Base-by-base conservation (phyloP, 495 filamentous ascomycete genomes). In the Staphylotrichum longicolle region DNA sequence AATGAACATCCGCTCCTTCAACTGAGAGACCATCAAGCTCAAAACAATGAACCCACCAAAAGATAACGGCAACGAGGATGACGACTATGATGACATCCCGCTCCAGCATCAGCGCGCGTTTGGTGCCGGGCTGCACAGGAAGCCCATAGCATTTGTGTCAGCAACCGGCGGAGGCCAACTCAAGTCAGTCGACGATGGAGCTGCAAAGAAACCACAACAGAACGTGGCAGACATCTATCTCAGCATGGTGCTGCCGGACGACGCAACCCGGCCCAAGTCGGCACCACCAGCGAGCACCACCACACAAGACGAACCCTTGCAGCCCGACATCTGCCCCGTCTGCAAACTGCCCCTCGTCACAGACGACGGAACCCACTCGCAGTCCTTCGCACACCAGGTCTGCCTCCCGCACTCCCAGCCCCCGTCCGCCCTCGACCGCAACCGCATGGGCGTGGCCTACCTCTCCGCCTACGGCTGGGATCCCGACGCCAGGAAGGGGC, bases 391-490 rank as follows among this genome's bases (percentile, higher is more conserved):
- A 0, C 92, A 97, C 66, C 92, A 96, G 78, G 77, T 91, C 47
- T 90, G 86, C 64, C 81, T 96, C 2, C 67, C 80, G 14, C 91
- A 96, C 68, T 92, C 91, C 0, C 85, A 92, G 66, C 91, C 92
- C 1, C 93, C 93, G 2, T 96, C 91, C 0, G 82, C 88, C 58
- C 75, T 96, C 2, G 88, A 96, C 71, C 87, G 93, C n/a, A 81
- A 79, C 3, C 82, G 89, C 41, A 84, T 85, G 72, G 93, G 93
- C 0, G 78, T 98, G 7, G 80, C 82, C 57, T 86, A 90, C 53
- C 84, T 98, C 3, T 80, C 86, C 37, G 79, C 85, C 1, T 86
- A 91, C 63, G 93, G 93, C 42, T 98, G 91, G 89, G 90, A 96
- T 70, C 91, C 90, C 0, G 92, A 98, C 74, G 80, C 84, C 41